phyloP scores from a whole-genome alignment of 306 rosid genomes.

The Boehmeria nivea region DNA sequence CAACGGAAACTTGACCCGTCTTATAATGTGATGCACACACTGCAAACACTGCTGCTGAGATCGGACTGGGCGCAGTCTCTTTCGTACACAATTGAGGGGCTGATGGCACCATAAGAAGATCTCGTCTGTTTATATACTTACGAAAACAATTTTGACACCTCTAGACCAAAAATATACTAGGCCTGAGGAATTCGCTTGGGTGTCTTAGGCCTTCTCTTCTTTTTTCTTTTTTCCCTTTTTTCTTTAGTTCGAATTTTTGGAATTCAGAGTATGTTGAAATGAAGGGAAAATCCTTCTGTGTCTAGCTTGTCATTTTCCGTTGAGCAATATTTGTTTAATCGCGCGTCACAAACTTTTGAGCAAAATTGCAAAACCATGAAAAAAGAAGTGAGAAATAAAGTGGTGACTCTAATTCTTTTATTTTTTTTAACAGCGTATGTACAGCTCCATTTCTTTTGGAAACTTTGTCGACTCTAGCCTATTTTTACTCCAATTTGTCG shows the following conservation, averaged over 20 bases:
- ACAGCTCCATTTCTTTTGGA: no score
- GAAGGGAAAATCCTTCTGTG: constrained; percentile 3
- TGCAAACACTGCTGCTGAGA: constrained; percentile 84
- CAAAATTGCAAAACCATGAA: no score
- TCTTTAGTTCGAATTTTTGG: neutral
- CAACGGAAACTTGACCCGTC: constrained; percentile 93
- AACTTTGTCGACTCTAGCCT: no score
- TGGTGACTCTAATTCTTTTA: constrained; percentile 1
- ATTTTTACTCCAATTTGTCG: no score
- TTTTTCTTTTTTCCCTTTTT: neutral
- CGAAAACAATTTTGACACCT: constrained; percentile 10
- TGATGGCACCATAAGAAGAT: constrained; percentile 79
- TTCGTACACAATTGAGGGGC: constrained; percentile 90
- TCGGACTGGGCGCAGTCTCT: constrained; percentile 97
- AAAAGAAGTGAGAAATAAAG: neutral
- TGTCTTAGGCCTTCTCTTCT: neutral
- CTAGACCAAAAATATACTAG: constrained; percentile 5
- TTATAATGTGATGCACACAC: constrained; percentile 83
- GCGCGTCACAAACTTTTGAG: neutral
- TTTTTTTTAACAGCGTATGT: no score
- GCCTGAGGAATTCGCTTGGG: neutral
- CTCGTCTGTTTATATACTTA: constrained; percentile 3
- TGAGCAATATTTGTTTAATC: neutral
- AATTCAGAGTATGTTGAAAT: no score
- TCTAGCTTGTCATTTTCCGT: neutral